A percentile compares a stretch with the other conserved stretches of the same genome.
These are phyloP conservation scores for Botrytis porri DNA, from an alignment of 2,329 filamentous ascomycete species.

Conservation along the genomic window DNA sequence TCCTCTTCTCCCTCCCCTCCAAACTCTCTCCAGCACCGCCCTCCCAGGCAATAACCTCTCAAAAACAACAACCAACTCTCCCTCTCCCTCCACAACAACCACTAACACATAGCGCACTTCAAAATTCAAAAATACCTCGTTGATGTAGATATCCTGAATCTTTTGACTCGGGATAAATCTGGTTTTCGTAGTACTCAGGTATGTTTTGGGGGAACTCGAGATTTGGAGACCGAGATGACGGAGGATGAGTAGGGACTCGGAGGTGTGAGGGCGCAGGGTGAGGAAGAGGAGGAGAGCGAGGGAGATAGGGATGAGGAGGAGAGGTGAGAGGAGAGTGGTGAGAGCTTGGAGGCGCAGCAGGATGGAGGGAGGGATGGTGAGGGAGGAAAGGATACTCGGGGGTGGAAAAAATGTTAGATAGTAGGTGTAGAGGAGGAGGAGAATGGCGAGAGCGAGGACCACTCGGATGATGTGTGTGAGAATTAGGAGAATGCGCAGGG, in stretches of 20 bases:
- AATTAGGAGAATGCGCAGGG: slow-evolving; percentile 47
- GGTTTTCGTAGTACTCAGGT: slow-evolving; percentile 60
- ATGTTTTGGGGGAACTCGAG: slow-evolving; percentile 65
- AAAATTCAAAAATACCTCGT: slow-evolving; percentile 92
- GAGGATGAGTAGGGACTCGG: slow-evolving; percentile 86
- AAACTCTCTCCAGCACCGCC: slow-evolving; percentile 79
- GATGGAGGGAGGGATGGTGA: slow-evolving; percentile 34
- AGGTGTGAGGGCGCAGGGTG: slow-evolving; percentile 50
- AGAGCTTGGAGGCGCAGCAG: slow-evolving; percentile 38
- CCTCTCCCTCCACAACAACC: slow-evolving; percentile 85
- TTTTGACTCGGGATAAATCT: slow-evolving; percentile 85
- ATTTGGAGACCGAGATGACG: slow-evolving; percentile 90
- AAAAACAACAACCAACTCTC: slow-evolving; percentile 91
- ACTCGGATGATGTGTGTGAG: slow-evolving; percentile 45
- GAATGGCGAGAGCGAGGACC: slow-evolving; percentile 41
- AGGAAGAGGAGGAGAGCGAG: slow-evolving; percentile 44
- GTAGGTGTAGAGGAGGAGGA: slow-evolving; percentile 51
- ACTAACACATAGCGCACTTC: slow-evolving; percentile 86
- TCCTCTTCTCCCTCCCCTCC: slow-evolving; percentile 80
- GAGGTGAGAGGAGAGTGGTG: slow-evolving; percentile 40
- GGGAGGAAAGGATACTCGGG: slow-evolving; percentile 29
- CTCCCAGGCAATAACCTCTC: slow-evolving; percentile 73
- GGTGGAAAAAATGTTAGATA: slow-evolving; percentile 39
- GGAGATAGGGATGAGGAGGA: slow-evolving; percentile 43
- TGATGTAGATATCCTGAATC: slow-evolving; percentile 90